phyloP scores from a whole-genome alignment of 495 filamentous ascomycete genomes.

The Penicillium dipodomyicola region DNA sequence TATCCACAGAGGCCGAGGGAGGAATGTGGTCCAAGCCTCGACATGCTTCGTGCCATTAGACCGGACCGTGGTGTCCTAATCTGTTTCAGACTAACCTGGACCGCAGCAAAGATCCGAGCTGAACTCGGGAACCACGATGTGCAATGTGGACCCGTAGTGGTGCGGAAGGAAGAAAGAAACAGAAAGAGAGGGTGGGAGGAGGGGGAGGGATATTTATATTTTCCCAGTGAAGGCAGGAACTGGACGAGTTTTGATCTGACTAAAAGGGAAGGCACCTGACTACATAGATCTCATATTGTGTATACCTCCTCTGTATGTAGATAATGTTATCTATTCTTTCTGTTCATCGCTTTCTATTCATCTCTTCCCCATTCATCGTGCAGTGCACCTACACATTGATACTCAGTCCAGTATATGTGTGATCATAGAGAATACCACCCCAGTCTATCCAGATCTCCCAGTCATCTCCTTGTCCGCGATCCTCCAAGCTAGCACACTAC shows the following conservation, averaged over 20 bases:
- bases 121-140: too few relatives aligned
- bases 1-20: neutral
- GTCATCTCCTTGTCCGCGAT: neutral
- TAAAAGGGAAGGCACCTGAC: neutral
- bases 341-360: too few relatives aligned
- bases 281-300: too few relatives aligned
- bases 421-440: neutral
- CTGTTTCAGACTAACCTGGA: neutral
- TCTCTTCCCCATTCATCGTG: neutral
- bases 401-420: neutral
- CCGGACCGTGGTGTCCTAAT: neutral
- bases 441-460: neutral
- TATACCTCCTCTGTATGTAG: too few relatives aligned
- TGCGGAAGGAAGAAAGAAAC: neutral
- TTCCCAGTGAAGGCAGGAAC: neutral
- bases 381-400: neutral
- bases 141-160: too few relatives aligned
- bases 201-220: neutral
- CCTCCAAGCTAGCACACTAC: neutral
- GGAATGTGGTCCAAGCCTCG: too few relatives aligned
- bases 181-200: too few relatives aligned
- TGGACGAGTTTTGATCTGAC: too few relatives aligned
- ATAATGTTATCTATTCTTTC: too few relatives aligned
- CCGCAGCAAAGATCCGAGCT: neutral
- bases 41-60: neutral